A percentile compares a stretch with the other conserved stretches of the same genome.
Conservation (phyloP, 2,329 filamentous ascomycete species). For the Chaetothyriales sp. region DNA sequence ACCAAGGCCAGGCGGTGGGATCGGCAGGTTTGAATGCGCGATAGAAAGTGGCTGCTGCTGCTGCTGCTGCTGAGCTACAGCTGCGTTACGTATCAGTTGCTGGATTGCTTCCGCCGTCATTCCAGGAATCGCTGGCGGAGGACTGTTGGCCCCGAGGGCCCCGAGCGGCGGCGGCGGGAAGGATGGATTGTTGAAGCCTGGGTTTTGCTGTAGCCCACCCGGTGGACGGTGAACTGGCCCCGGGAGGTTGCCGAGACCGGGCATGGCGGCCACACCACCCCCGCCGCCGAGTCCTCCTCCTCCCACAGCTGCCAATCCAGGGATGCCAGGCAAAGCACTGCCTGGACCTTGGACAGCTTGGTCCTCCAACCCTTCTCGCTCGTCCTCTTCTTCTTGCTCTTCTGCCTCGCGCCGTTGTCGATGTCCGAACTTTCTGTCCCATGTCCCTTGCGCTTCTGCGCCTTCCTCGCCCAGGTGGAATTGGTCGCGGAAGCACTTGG, state of each 20-base stretch:
- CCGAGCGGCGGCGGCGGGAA: conserved; percentile 5
- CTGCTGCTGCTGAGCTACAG: conserved; percentile 21
- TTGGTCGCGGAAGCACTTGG: conserved; percentile 70
- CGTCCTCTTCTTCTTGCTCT: conserved; percentile 83
- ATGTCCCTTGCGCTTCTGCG: conserved; percentile 88
- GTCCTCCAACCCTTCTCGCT: conserved; percentile 81
- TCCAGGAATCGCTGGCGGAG: conserved; percentile 36
- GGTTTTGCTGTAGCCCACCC: conserved; percentile 4
- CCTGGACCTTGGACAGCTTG: conserved; percentile 41
- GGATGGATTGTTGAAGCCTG: conserved; percentile 9
- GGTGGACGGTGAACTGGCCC: conserved; percentile 4
- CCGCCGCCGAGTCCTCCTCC: not conserved
- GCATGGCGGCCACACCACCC: not conserved
- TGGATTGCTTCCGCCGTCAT: conserved; percentile 29
- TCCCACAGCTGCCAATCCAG: conserved; percentile 5
- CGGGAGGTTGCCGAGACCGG: conserved; percentile 4
- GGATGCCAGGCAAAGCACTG: conserved; percentile 14
- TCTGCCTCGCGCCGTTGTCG: conserved; percentile 79
- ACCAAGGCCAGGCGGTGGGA: conserved; percentile 18
- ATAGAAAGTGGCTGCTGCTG: conserved; percentile 22
- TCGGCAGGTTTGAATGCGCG: conserved; percentile 24
- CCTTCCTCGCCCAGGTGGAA: conserved; percentile 92
- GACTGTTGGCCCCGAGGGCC: conserved; percentile 15
- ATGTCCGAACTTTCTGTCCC: conserved; percentile 63
- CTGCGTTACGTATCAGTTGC: conserved; percentile 14